phyloP scores from a whole-genome alignment of 148 eudicot species.

The Silene conica region DNA sequence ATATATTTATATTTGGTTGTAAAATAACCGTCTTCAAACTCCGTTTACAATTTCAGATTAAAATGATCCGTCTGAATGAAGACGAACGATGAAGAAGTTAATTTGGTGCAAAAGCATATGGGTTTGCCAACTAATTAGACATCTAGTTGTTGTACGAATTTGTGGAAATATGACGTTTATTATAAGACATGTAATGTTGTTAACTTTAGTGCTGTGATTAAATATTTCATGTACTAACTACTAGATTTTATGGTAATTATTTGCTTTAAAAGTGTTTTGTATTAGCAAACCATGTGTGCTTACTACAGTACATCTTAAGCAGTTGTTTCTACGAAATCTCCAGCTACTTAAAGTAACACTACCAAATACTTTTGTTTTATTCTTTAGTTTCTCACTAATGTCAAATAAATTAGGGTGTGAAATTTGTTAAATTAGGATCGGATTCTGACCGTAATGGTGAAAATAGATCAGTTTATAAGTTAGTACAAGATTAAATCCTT shows the following conservation, averaged over 20 bases:
- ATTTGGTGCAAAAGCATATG: background rate
- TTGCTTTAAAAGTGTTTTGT: background rate
- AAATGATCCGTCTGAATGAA: no score
- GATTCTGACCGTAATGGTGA: no score
- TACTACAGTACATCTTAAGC: background rate
- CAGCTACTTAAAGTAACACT: slow-evolving; percentile 12
- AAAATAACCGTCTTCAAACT: no score
- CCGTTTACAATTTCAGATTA: no score
- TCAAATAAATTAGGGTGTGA: no score
- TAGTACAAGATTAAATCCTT: no score
- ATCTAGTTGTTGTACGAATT: background rate
- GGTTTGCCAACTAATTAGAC: slow-evolving; percentile 18
- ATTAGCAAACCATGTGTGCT: slow-evolving; percentile 16
- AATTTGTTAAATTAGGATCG: no score
- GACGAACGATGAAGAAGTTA: no score
- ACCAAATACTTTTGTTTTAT: slow-evolving; percentile 4
- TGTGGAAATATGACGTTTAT: background rate
- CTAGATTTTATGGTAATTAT: slow-evolving; percentile 2
- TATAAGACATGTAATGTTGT: background rate
- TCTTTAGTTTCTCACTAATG: no score
- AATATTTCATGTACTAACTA: background rate
- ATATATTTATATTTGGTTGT: no score
- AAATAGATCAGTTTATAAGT: no score
- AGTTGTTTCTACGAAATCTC: slow-evolving; percentile 21
- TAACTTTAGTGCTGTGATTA: slow-evolving; percentile 4